Conservation (phyloP, 352 stramenopile species). For the Phytophthora capsici region DNA sequence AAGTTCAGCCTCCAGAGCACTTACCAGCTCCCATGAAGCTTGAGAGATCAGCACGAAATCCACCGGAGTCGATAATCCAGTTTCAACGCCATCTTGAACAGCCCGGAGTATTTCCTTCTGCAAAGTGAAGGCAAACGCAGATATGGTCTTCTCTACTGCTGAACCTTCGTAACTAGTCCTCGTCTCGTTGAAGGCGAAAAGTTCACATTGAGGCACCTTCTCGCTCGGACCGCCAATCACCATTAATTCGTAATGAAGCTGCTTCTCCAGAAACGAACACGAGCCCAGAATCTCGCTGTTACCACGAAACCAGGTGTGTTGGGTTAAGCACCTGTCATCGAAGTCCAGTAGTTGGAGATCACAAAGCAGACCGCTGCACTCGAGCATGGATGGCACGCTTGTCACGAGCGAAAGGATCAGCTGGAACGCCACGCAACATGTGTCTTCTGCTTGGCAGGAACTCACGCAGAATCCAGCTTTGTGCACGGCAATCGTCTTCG, state of each 20-base stretch:
- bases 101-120: conserved; percentile 49
- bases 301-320: conserved; percentile 7
- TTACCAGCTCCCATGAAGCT: conserved; percentile 62
- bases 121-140: conserved; percentile 26
- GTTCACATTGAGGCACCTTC: conserved; percentile 24
- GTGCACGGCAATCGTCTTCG: conserved; percentile 30
- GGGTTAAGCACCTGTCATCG: conserved; percentile 7
- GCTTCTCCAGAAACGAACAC: conserved; percentile 44
- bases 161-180: neutral
- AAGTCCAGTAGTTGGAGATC: conserved; percentile 30
- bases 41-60: conserved; percentile 63
- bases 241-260: conserved; percentile 40
- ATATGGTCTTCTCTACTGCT: neutral
- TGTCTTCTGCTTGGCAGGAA: conserved; percentile 47
- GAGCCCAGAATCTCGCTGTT: conserved; percentile 18
- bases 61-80: conserved; percentile 27
- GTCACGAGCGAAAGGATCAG: conserved; percentile 39
- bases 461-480: conserved; percentile 20
- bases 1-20: conserved; percentile 40
- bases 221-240: conserved; percentile 46
- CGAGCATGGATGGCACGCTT: conserved; percentile 46
- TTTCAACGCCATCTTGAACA: conserved; percentile 35
- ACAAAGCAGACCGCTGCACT: conserved; percentile 29
- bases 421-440: conserved; percentile 47
- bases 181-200: conserved; percentile 37